Percentiles rank a stretch among this genome's conserved stretches.
Conservation (phyloP, 140 eudicot species). For the Cichorium intybus region DNA sequence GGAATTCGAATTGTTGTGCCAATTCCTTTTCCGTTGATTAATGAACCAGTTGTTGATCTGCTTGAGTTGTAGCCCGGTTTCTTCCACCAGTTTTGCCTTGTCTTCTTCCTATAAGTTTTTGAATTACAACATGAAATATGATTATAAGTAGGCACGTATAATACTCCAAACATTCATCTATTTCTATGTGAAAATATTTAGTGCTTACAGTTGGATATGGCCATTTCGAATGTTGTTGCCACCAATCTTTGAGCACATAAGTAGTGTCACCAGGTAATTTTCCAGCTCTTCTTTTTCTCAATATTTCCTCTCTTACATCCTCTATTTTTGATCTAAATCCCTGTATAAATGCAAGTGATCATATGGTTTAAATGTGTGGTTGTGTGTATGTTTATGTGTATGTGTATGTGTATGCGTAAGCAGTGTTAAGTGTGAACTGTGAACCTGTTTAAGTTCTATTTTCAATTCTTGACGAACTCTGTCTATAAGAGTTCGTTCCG, state of each 20-base stretch:
- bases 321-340: constrained; percentile 92
- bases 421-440: background rate
- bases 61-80: constrained; percentile 86
- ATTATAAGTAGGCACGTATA: no score
- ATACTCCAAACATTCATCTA: no score
- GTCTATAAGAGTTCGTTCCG: constrained; percentile 93
- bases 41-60: constrained; percentile 92
- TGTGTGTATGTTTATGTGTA: background rate
- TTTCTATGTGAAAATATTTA: no score
- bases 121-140: background rate
- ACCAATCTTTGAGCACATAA: constrained; percentile 86
- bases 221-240: constrained; percentile 97
- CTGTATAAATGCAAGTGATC: constrained; percentile 11
- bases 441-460: constrained; percentile 94
- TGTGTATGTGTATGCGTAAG: background rate
- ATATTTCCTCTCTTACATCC: constrained; percentile 93
- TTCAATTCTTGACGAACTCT: constrained; percentile 90
- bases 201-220: constrained; percentile 89
- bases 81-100: constrained; percentile 86
- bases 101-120: constrained; percentile 86
- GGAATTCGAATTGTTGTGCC: constrained; percentile 87
- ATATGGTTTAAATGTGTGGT: no score
- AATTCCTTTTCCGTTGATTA: constrained; percentile 90
- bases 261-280: constrained; percentile 97
- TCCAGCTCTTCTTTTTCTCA: constrained; percentile 90